Evolutionary conservation across 495 filamentous ascomycete species (phyloP).

Genomic region (Darksidea phi): DNA sequence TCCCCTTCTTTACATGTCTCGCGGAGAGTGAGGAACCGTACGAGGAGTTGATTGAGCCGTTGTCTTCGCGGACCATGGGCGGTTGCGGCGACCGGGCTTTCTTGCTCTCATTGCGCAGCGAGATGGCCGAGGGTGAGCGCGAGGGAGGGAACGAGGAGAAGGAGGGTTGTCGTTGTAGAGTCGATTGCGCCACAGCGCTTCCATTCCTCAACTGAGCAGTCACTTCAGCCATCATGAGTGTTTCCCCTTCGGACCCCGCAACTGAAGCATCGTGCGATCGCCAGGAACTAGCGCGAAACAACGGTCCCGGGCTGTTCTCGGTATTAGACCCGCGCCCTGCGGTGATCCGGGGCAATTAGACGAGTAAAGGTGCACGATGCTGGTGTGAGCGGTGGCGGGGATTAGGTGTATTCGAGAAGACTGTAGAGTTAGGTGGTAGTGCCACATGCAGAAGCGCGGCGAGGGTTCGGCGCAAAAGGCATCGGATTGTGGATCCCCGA

Average conservation of each 20-base stretch:
- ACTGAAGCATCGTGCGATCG: no score
- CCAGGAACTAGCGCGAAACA: no score
- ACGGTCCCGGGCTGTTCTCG: no score
- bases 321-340: no score
- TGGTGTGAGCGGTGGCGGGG: no score
- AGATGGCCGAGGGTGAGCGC: constrained; percentile 55
- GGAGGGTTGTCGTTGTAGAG: constrained; percentile 50
- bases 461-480: background rate
- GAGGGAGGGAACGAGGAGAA: constrained; percentile 61
- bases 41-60: constrained; percentile 23
- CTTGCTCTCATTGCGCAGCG: constrained; percentile 47
- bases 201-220: constrained; percentile 18
- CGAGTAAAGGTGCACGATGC: no score
- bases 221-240: constrained; percentile 24
- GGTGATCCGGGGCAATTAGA: no score
- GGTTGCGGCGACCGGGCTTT: constrained; percentile 56
- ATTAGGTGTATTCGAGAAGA: no score
- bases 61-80: constrained; percentile 47
- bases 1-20: constrained; percentile 36
- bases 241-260: background rate
- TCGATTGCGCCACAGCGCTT: constrained; percentile 8
- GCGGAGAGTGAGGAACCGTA: constrained; percentile 24
- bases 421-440: no score
- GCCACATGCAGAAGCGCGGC: no score
- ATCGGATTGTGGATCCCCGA: background rate